A percentile compares a stretch with the other conserved stretches of the same genome.
Evolutionary conservation across 2,329 filamentous ascomycete genomes (phyloP).

Genomic region (Aspergillus melleus): DNA sequence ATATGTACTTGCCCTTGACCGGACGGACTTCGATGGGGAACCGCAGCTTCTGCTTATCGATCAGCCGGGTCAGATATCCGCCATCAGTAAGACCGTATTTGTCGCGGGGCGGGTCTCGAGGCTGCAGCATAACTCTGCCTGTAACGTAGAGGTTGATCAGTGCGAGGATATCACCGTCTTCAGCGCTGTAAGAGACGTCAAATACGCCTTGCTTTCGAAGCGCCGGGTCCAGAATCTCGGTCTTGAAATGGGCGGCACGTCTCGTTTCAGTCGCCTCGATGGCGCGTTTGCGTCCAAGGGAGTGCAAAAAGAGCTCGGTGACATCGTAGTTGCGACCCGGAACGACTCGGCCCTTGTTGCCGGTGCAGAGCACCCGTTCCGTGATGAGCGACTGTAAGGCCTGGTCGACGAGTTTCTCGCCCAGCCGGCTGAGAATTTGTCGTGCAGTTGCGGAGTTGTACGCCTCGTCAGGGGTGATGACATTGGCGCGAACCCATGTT

Average conservation of each 20-base stretch:
- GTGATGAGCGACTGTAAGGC: slow-evolving; percentile 43
- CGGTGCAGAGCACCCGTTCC: slow-evolving; percentile 41
- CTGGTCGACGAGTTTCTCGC: slow-evolving; percentile 36
- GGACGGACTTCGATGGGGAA: slow-evolving; percentile 45
- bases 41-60: slow-evolving; percentile 45
- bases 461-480: slow-evolving; percentile 43
- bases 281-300: slow-evolving; percentile 41
- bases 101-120: slow-evolving; percentile 42
- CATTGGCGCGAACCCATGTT: slow-evolving; percentile 51
- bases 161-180: slow-evolving; percentile 46
- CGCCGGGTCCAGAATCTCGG: slow-evolving; percentile 39
- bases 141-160: slow-evolving; percentile 43
- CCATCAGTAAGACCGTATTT: slow-evolving; percentile 49
- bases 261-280: slow-evolving; percentile 43
- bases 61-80: slow-evolving; percentile 47
- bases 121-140: slow-evolving; percentile 36
- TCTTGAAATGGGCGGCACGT: slow-evolving; percentile 45
- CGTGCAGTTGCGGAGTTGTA: slow-evolving; percentile 42
- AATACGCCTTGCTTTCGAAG: slow-evolving; percentile 34
- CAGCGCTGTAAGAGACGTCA: slow-evolving; percentile 36
- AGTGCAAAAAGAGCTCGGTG: slow-evolving; percentile 42
- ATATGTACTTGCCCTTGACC: slow-evolving; percentile 35
- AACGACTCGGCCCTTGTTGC: slow-evolving; percentile 39
- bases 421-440: slow-evolving; percentile 32
- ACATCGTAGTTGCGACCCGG: slow-evolving; percentile 48